Conservation (phyloP, 805 yeast genomes). For the Sugiyamaella chiloensis region DNA sequence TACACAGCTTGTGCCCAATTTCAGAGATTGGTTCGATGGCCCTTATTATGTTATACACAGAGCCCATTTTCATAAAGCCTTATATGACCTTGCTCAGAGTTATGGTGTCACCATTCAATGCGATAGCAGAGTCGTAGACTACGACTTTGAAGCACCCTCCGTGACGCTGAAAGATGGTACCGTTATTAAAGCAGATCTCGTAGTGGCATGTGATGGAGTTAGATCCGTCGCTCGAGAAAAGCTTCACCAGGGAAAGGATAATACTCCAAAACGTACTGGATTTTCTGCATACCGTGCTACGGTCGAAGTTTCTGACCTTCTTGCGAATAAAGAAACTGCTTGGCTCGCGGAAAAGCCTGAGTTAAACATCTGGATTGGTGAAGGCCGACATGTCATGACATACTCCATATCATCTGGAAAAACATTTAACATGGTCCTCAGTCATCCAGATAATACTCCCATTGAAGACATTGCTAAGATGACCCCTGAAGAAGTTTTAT, state of each 20-base stretch:
- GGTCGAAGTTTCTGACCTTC: constrained; percentile 1
- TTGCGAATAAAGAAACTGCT: neutral
- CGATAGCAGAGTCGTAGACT: constrained; percentile 20
- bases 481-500: neutral
- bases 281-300: constrained; percentile 14
- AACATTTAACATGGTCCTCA: constrained; percentile 11
- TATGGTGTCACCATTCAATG: constrained; percentile 25
- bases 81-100: constrained; percentile 27
- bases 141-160: constrained; percentile 25
- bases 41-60: constrained; percentile 32
- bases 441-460: constrained; percentile 11
- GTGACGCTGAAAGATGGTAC: constrained; percentile 25
- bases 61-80: constrained; percentile 31
- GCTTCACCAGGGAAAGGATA: constrained; percentile 21
- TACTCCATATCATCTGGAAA: constrained; percentile 1
- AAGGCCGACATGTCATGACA: constrained; percentile 12
- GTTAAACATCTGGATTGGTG: constrained; percentile 15
- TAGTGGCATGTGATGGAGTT: constrained; percentile 33
- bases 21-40: constrained; percentile 21
- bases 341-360: constrained; percentile 5
- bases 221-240: constrained; percentile 27
- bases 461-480: constrained; percentile 5
- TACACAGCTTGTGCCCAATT: constrained; percentile 25
- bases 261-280: constrained; percentile 11
- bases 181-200: constrained; percentile 27